Percentiles rank a stretch among this genome's conserved stretches.
These are phyloP conservation scores for Pezicula neosporulosa DNA, from an alignment of 2,329 filamentous ascomycete species.

Conservation along the genomic window DNA sequence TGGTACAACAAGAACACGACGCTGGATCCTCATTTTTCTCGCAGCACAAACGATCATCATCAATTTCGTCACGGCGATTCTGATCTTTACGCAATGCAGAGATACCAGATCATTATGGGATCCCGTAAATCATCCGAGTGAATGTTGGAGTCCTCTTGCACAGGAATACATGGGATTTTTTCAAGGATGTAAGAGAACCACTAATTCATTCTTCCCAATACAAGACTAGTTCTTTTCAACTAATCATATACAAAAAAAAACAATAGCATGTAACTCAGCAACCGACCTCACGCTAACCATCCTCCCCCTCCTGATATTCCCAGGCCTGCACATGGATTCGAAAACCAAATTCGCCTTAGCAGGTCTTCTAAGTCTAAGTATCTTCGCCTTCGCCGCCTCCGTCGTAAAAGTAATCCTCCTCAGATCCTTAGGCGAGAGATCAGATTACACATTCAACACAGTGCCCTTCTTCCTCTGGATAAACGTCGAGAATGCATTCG, in stretches of 20 bases:
- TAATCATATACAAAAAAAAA: not conserved
- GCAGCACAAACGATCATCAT: conserved; percentile 1
- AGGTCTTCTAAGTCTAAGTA: not conserved
- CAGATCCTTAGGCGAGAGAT: conserved; percentile 1
- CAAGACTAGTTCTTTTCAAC: no score
- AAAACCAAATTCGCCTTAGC: conserved; percentile 1
- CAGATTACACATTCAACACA: conserved; percentile 8
- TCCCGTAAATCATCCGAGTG: not conserved
- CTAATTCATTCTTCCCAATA: no score
- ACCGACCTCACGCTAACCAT: conserved; percentile 4
- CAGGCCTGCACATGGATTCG: conserved; percentile 1
- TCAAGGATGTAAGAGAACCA: not conserved
- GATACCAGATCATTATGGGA: conserved; percentile 2
- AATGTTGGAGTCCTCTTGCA: not conserved
- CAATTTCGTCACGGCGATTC: not conserved
- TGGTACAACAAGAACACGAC: not conserved
- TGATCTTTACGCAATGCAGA: conserved; percentile 2
- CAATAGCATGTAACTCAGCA: conserved; percentile 1
- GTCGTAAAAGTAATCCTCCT: conserved; percentile 8
- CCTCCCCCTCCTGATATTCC: conserved; percentile 2
- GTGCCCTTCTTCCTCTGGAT: conserved; percentile 8
- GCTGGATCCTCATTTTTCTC: not conserved
- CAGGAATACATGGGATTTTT: conserved; percentile 2
- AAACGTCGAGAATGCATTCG: conserved; percentile 7
- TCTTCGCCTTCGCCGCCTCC: conserved; percentile 4